Conservation (phyloP, 1,139 yeast genomes). For the Yamadazyma kanchanaburiensis region DNA sequence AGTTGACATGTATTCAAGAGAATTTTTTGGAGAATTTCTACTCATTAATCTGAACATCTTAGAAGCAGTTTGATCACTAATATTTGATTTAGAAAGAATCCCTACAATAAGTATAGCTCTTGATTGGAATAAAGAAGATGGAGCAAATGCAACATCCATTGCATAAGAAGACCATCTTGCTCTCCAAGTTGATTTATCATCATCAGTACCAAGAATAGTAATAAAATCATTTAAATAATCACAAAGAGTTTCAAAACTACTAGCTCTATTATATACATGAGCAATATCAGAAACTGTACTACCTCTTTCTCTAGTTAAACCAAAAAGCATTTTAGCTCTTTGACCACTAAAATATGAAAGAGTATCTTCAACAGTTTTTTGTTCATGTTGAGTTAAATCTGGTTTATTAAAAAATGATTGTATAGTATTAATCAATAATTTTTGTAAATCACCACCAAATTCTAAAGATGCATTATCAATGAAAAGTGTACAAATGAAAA, state of each 20-base stretch:
- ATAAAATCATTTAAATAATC: constrained; percentile 56
- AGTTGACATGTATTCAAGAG: constrained; percentile 35
- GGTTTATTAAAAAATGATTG: constrained; percentile 70
- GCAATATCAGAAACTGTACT: constrained; percentile 22
- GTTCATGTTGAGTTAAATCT: constrained; percentile 42
- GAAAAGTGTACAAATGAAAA: constrained; percentile 65
- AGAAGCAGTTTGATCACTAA: constrained; percentile 58
- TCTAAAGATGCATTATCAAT: constrained; percentile 73
- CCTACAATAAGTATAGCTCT: constrained; percentile 75
- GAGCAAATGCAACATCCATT: constrained; percentile 60
- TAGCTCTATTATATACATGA: constrained; percentile 46
- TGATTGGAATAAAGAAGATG: constrained; percentile 62
- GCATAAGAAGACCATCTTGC: constrained; percentile 69
- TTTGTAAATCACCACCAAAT: constrained; percentile 64
- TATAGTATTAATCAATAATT: constrained; percentile 63
- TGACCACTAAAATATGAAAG: constrained; percentile 66
- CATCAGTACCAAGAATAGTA: constrained; percentile 48
- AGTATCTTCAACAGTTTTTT: constrained; percentile 45
- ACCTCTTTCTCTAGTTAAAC: constrained; percentile 65
- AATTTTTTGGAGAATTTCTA: constrained; percentile 21
- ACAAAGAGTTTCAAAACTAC: constrained; percentile 63
- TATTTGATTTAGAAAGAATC: constrained; percentile 60
- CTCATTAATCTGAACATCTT: constrained; percentile 36
- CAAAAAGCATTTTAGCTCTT: constrained; percentile 72
- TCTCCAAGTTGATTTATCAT: constrained; percentile 58